phyloP scores from a whole-genome alignment of 2,329 filamentous ascomycete species.

The Drechslerella dactyloides region DNA sequence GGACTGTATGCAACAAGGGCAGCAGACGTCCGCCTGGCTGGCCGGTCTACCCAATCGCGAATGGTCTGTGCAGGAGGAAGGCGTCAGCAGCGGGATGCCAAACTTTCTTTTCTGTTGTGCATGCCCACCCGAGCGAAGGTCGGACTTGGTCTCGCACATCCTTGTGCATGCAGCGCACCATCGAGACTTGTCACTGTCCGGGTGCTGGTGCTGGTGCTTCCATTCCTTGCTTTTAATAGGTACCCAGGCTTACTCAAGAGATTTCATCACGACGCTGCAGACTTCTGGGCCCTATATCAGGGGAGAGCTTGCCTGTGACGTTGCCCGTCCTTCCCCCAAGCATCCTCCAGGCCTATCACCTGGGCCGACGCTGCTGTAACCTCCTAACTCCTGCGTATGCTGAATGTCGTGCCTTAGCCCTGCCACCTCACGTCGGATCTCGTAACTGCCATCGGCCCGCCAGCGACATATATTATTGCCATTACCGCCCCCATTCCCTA shows the following conservation, averaged over 20 bases:
- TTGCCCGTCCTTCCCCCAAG: slow-evolving; percentile 18
- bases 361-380: slow-evolving; percentile 9
- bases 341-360: not conserved
- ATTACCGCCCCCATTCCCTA: slow-evolving; percentile 3
- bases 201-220: slow-evolving; percentile 6
- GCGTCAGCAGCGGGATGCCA: slow-evolving; percentile 48
- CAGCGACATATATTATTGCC: slow-evolving; percentile 6
- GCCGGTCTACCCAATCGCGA: slow-evolving; percentile 38
- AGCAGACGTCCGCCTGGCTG: slow-evolving; percentile 20
- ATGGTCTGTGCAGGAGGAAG: slow-evolving; percentile 51
- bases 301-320: slow-evolving; percentile 44
- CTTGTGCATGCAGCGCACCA: slow-evolving; percentile 48
- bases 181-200: slow-evolving; percentile 40
- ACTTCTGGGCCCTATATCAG: slow-evolving; percentile 40
- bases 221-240: slow-evolving; percentile 45
- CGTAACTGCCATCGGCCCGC: slow-evolving; percentile 13
- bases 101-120: slow-evolving; percentile 49
- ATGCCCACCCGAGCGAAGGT: slow-evolving; percentile 45
- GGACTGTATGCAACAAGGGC: slow-evolving; percentile 42
- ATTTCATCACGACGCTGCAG: slow-evolving; percentile 18
- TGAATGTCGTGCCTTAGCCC: slow-evolving; percentile 17
- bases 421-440: slow-evolving; percentile 25
- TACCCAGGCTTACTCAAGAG: slow-evolving; percentile 36
- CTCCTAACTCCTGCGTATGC: slow-evolving; percentile 46
- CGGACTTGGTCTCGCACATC: slow-evolving; percentile 37